Evolutionary conservation across 2,329 filamentous ascomycete species (phyloP).

Genomic region (Teratosphaeriaceae sp.): DNA sequence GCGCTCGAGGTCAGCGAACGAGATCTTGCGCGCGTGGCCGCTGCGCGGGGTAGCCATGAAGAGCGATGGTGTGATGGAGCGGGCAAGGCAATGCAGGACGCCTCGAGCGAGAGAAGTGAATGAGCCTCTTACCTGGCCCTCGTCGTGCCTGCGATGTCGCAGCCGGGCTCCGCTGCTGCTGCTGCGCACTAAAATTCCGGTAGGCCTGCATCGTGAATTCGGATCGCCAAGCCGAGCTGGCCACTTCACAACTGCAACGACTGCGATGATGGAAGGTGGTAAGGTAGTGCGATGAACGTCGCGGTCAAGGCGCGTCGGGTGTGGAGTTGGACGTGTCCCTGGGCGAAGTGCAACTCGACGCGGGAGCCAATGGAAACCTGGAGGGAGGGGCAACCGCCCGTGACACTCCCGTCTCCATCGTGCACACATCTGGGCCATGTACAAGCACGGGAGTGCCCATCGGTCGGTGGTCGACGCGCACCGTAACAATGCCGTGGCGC

Average conservation of each 20-base stretch:
- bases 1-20: constrained; percentile 40
- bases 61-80: not conserved
- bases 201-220: constrained; percentile 42
- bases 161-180: constrained; percentile 19
- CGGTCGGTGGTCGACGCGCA: no score
- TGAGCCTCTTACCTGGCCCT: constrained; percentile 35
- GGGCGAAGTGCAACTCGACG: no score
- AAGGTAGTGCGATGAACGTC: no score
- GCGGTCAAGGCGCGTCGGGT: no score
- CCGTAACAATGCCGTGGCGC: no score
- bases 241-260: not conserved
- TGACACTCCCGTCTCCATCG: no score
- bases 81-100: not conserved
- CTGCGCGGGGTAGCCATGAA: not conserved
- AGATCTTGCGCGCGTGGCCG: constrained; percentile 35
- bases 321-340: no score
- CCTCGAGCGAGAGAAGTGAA: not conserved
- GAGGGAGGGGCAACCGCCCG: no score
- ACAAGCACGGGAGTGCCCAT: no score
- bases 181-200: constrained; percentile 37
- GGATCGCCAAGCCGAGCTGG: constrained; percentile 13
- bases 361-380: no score
- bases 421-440: no score
- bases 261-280: not conserved
- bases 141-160: constrained; percentile 31